Percentiles rank a stretch among this genome's conserved stretches.
Conservation (phyloP, 2,329 filamentous ascomycete genomes). For the Chalara sp. region DNA sequence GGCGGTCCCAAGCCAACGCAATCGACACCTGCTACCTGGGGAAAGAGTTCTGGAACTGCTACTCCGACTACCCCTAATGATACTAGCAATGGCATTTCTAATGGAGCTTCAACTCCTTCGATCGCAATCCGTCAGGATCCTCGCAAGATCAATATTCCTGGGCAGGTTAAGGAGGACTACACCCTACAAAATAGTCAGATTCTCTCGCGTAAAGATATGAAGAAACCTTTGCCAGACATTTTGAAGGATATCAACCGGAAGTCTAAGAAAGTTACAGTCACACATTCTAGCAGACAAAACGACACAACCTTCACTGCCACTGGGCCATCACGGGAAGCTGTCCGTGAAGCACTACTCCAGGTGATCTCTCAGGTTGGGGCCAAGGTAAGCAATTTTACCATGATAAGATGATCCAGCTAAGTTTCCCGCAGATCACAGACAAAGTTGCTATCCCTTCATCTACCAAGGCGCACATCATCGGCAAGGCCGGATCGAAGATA, state of each 20-base stretch:
- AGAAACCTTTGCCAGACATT: conserved; percentile 77
- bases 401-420: conserved; percentile 10
- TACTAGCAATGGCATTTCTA: conserved; percentile 45
- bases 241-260: conserved; percentile 89
- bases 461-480: conserved; percentile 84
- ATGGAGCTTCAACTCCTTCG: conserved; percentile 46
- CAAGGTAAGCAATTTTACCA: conserved; percentile 50
- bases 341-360: conserved; percentile 74
- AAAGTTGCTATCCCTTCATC: conserved; percentile 78
- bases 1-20: conserved; percentile 52
- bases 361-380: conserved; percentile 81
- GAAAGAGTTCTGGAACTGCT: conserved; percentile 47
- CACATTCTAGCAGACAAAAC: conserved; percentile 65
- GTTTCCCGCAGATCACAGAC: conserved; percentile 48
- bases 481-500: conserved; percentile 82
- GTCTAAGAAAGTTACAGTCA: conserved; percentile 81
- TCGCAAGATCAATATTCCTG: conserved; percentile 66
- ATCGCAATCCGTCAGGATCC: conserved; percentile 25
- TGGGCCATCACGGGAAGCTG: conserved; percentile 67
- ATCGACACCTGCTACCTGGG: conserved; percentile 64
- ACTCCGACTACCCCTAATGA: conserved; percentile 40
- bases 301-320: conserved; percentile 76
- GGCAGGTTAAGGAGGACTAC: conserved; percentile 32
- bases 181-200: conserved; percentile 60
- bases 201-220: conserved; percentile 68